Base-by-base conservation (phyloP, 179 eudicot genomes). In the Beta macrorhiza region DNA sequence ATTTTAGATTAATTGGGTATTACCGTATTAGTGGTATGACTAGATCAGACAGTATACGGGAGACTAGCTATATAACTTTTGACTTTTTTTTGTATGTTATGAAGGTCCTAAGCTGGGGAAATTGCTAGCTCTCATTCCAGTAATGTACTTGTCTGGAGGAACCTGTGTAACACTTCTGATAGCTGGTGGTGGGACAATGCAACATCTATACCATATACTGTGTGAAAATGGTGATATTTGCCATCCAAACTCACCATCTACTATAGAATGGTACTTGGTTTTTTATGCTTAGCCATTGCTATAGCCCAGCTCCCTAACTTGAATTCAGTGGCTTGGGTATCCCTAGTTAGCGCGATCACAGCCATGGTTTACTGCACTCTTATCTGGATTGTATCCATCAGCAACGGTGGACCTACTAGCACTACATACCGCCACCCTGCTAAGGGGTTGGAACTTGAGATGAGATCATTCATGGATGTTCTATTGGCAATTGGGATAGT, bases 61-160 rank as follows among this genome's bases (percentile, higher is more conserved):
- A 11, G 14, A 56, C 59, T 13, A 56, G 16, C 11, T 20, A 29
- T 25, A 25, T 44, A 22, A 29, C 53, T 51, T 63, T 1, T 63
- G 58, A 72, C 57, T 49, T 7, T 7, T 37, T 37, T 29, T 29
- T 57, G 52, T 57, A 2, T 76, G 72, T 59, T 3, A 69, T 76
- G 32, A 78, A 91, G 91, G 94, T 77, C 81, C 64, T 71, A 91
- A 80, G 81, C 64, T 88, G 57, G 92, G 91, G 29, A 91, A 91
- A 72, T 45, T 88, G 57, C 81, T 91, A 25, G 85, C 79, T 0
- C 51, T 87, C 16, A 80, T 87, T 29, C 89, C 89, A n/a, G 80
- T 89, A 5, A 78, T 83, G 88, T 89, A 90, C 82, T 84, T 90
- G 75, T 88, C 94, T 32, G 88, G 91, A 25, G 94, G 91, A 15